Evolutionary conservation across 1,284 basidiomycete species (phyloP).

Genomic region (Puccinia novopanici): DNA sequence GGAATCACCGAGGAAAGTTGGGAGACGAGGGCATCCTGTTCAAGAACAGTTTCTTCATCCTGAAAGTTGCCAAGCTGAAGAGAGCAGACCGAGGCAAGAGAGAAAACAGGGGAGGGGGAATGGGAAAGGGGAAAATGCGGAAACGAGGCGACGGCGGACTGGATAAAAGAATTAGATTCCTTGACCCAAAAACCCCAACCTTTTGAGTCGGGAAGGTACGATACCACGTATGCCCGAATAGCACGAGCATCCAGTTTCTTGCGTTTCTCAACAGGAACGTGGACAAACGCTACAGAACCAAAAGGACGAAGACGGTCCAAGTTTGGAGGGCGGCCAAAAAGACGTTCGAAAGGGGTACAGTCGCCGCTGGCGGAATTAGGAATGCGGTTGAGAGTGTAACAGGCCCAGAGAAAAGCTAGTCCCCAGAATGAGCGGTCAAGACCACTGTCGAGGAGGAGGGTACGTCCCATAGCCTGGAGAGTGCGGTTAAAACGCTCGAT

Average conservation of each 20-base stretch:
- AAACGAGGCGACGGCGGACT: not conserved
- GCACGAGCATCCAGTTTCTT: constrained; percentile 1
- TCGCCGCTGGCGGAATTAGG: too few relatives aligned
- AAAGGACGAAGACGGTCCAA: too few relatives aligned
- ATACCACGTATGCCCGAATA: not conserved
- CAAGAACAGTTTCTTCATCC: not conserved
- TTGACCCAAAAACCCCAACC: not conserved
- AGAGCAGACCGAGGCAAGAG: too few relatives aligned
- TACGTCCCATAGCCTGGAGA: too few relatives aligned
- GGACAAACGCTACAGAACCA: not conserved
- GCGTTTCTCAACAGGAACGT: not conserved
- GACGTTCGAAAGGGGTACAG: too few relatives aligned
- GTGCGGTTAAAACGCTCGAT: too few relatives aligned
- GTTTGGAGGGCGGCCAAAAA: too few relatives aligned
- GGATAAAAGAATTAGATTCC: not conserved
- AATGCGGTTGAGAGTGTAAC: too few relatives aligned
- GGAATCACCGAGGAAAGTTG: not conserved
- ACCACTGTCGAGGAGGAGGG: too few relatives aligned
- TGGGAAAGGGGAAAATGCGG: not conserved
- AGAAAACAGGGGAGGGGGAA: not conserved
- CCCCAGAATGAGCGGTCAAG: too few relatives aligned
- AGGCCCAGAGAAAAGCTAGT: too few relatives aligned
- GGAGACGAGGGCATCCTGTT: not conserved
- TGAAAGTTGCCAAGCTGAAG: not conserved
- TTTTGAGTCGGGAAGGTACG: not conserved